Evolutionary conservation across 2,329 filamentous ascomycete species (phyloP).

Genomic region (Pseudodiploospora longispora): DNA sequence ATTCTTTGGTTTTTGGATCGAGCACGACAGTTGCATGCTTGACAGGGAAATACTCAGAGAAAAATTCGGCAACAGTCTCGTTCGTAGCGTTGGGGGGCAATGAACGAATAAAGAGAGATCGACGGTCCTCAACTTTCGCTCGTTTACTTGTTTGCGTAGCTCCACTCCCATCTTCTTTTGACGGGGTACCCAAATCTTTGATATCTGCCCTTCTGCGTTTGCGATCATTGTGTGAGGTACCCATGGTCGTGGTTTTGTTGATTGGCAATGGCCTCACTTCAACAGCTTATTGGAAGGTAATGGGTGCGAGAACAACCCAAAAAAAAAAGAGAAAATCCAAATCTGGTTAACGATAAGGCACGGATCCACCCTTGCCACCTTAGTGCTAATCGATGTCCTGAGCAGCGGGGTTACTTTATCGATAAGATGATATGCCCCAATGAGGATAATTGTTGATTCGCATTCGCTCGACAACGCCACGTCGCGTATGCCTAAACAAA

Average conservation of each 20-base stretch:
- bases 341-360: no score
- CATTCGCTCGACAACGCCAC: neutral
- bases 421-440: constrained; percentile 6
- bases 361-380: no score
- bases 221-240: constrained; percentile 21
- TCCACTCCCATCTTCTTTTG: constrained; percentile 24
- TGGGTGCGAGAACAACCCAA: no score
- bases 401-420: neutral
- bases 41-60: constrained; percentile 88
- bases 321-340: no score
- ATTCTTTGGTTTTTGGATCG: constrained; percentile 78
- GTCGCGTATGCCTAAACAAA: constrained; percentile 9
- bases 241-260: constrained; percentile 14
- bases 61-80: constrained; percentile 77
- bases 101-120: constrained; percentile 85
- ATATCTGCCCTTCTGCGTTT: constrained; percentile 27
- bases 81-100: constrained; percentile 71
- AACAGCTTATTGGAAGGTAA: neutral
- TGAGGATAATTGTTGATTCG: constrained; percentile 10
- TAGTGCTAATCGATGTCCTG: no score
- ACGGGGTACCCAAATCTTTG: constrained; percentile 22
- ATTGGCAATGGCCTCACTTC: neutral
- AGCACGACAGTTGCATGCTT: constrained; percentile 93
- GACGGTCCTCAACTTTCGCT: constrained; percentile 49
- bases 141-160: constrained; percentile 40